These are phyloP conservation scores for Trichoderma guizhouense DNA, from an alignment of 2,329 filamentous ascomycete species.

Conservation along the genomic window DNA sequence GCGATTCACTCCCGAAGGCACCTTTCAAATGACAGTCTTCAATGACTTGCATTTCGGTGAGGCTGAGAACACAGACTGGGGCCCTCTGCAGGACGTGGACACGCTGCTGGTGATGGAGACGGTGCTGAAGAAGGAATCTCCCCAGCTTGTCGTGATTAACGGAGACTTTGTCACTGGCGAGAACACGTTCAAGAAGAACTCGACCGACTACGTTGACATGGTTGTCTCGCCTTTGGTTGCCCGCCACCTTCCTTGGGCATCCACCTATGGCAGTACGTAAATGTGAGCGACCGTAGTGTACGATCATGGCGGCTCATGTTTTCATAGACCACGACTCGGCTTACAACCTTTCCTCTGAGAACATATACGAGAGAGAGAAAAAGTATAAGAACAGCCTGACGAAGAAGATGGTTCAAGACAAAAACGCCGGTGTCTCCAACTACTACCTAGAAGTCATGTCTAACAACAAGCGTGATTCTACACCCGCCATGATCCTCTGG, in stretches of 20 bases:
- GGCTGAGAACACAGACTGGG: neutral
- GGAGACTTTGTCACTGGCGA: neutral
- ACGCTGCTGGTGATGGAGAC: neutral
- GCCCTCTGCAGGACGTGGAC: neutral
- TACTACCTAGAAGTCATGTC: neutral
- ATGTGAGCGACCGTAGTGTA: neutral
- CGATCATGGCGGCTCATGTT: neutral
- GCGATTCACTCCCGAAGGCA: neutral
- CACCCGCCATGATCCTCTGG: neutral
- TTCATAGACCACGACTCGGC: neutral
- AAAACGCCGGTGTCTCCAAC: neutral
- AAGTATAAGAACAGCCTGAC: neutral
- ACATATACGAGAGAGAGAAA: neutral
- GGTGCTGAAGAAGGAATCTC: neutral
- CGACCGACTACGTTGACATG: neutral
- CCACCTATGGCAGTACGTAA: neutral
- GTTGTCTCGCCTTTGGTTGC: neutral
- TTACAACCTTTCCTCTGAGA: neutral
- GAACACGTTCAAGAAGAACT: neutral
- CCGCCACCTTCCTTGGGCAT: neutral
- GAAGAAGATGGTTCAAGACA: neutral
- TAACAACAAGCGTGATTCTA: neutral
- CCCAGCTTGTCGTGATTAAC: neutral
- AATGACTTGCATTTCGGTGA: slow-evolving; percentile 2
- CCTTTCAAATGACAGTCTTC: slow-evolving; percentile 3